Base-by-base conservation (phyloP, 1,139 yeast genomes). In the Hemisphaericaspora lyxosophila region DNA sequence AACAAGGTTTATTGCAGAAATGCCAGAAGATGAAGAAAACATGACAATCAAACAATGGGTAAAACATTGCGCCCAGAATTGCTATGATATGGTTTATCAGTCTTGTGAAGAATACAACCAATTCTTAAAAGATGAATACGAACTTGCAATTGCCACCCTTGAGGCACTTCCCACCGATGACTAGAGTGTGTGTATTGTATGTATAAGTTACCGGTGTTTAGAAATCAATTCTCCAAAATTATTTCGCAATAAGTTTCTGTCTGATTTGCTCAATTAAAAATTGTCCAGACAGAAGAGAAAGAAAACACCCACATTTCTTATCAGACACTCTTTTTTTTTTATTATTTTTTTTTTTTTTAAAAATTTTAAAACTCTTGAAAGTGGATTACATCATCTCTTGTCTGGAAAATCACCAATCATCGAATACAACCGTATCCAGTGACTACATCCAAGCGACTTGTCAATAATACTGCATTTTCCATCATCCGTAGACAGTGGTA, bases 31-130 rank as follows among this genome's bases (percentile, higher is more conserved):
- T 13, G 90, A 85, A 50, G 68, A 84, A 50, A 69, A 75, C 19
- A 78, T 83, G 83, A 79, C 87, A 0, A 75, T 88, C 13, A 71
- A 71, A 36, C 78, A 84, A 44, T 88, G 95, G 95, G 62, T 86
- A 15, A 57, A 56, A 33, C 67, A 72, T 47, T 73, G 77, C 50
- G 82, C 84, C 3, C 44, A 52, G 1, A 66, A 63, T 30, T 65
- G 74, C 41, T 54, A 57, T 22, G 57, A 60, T 33, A 50, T 67
- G 8, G 62, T 69, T 0, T 53, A 62, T 31, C 79, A 76, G 43
- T 71, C 74, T n/a, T 64, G 75, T 33, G 61, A 66, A 7, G 63
- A 59, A 29, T 66, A 81, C 64, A 60, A 78, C 12, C 54, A 59
- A 5, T 64, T 65, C 18, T 75, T 76, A 46, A 62, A 62, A 28